A percentile compares a stretch with the other conserved stretches of the same genome.
phyloP scores from a whole-genome alignment of 805 yeast genomes.

The Yamadazyma paraphyllophila region DNA sequence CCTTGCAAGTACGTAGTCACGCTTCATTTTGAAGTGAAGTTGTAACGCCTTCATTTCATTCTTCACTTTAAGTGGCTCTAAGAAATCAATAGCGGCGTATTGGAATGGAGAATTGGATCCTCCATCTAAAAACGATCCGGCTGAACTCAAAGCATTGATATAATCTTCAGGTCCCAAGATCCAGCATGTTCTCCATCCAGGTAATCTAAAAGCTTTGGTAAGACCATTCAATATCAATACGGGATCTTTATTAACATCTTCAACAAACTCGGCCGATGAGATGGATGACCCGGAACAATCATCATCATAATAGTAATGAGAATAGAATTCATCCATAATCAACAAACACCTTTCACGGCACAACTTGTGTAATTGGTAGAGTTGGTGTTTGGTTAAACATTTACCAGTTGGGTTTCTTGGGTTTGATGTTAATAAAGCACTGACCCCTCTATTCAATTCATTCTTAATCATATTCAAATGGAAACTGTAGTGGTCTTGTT shows the following conservation, averaged over 20 bases:
- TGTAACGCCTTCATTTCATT: slow-evolving; percentile 58
- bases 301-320: slow-evolving; percentile 56
- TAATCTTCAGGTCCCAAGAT: slow-evolving; percentile 61
- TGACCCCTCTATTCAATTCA: slow-evolving; percentile 56
- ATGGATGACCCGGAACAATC: slow-evolving; percentile 52
- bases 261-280: slow-evolving; percentile 49
- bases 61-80: slow-evolving; percentile 49
- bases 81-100: slow-evolving; percentile 54
- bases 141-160: slow-evolving; percentile 52
- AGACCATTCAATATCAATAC: slow-evolving; percentile 59
- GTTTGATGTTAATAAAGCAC: slow-evolving; percentile 57
- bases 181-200: slow-evolving; percentile 68
- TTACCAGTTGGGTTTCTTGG: slow-evolving; percentile 65
- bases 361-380: slow-evolving; percentile 48
- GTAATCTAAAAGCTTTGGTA: slow-evolving; percentile 59
- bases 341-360: slow-evolving; percentile 54
- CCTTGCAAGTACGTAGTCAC: slow-evolving; percentile 53
- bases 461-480: slow-evolving; percentile 51
- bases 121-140: slow-evolving; percentile 61
- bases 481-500: slow-evolving; percentile 54
- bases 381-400: slow-evolving; percentile 47
- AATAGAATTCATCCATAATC: slow-evolving; percentile 64
- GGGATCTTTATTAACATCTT: slow-evolving; percentile 57
- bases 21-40: slow-evolving; percentile 52
- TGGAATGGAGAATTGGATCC: slow-evolving; percentile 64